Evolutionary conservation across 257 asterid genomes (phyloP), one percentile per base, ranked within the genome.

Genomic region (Gentiana straminea): DNA sequence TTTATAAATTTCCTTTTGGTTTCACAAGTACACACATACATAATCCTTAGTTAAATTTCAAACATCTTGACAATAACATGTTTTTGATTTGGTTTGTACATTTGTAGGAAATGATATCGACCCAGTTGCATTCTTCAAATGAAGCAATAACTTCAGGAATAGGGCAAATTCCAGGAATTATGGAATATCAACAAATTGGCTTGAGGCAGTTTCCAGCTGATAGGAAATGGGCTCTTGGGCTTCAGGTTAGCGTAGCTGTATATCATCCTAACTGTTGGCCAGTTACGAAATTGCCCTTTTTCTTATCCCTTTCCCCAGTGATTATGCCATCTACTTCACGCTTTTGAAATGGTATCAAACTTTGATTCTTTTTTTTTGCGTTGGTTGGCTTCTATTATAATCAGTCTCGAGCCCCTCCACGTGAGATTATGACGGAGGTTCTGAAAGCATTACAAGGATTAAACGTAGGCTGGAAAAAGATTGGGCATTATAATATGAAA

Each of bases 191-290:
- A 51, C 92, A 80, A 60, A 68, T 72, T 68, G 89, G 86, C 54
- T 77, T 68, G 37, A 80, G 94, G 68, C 97, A 77, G 68, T 65
- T 73, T 58, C 75, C 79, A 10, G 63, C 65, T 12, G 97, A 86
- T 41, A 73, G 82, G 69, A 86, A 86, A 79, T 90, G 97, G 97
- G 94, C 96, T 59, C 97, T 86, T 62, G 97, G 97, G 49, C 94
- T 90, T 55, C 97, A 90, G 96, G 97, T 86, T 72, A 49, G 76
- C 69, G 71, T 51, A 35, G 24, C 24, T 24, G 24, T 24, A 24
- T 24, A 53, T 38, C 44, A 56, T 34, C 53, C 39, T 24, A 24
- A 24, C 24, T 51, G 24, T 24, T 24, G 24, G 24, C 24, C 24
- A 24, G 24, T 24, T 24, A 0, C 1, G 0, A 24, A 24, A 24